Percentiles rank a stretch among this genome's conserved stretches.
These are phyloP conservation scores for Pseudocercospora pini-densiflorae DNA, from an alignment of 2,329 filamentous ascomycete species.

Conservation along the genomic window DNA sequence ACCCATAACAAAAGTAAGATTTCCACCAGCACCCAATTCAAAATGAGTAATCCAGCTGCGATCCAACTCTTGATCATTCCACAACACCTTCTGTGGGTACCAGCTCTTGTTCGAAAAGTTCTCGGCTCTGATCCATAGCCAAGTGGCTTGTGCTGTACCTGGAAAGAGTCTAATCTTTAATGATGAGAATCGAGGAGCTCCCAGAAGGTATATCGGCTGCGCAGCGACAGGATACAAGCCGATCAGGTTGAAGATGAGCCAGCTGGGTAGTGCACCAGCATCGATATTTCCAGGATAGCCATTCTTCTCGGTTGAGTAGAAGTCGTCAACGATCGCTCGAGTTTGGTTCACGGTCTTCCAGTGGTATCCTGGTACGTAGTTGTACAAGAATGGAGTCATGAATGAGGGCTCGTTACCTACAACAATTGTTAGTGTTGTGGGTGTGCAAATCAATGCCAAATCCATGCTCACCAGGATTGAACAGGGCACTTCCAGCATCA, in stretches of 20 bases:
- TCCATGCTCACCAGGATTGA: constrained; percentile 25
- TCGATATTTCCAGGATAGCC: constrained; percentile 54
- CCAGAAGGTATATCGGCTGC: constrained; percentile 53
- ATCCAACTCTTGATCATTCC: constrained; percentile 23
- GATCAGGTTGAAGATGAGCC: constrained; percentile 57
- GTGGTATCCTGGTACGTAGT: constrained; percentile 41
- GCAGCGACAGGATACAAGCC: constrained; percentile 56
- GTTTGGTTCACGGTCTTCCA: constrained; percentile 45
- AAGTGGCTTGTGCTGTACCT: constrained; percentile 19
- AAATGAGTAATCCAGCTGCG: constrained; percentile 28
- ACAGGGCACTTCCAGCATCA: constrained; percentile 30
- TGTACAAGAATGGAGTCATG: constrained; percentile 47
- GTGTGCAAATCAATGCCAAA: background rate
- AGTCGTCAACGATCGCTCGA: constrained; percentile 45
- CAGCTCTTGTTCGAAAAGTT: constrained; percentile 18
- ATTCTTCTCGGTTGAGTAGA: constrained; percentile 45
- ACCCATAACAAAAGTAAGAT: constrained; percentile 27
- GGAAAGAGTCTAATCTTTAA: constrained; percentile 23
- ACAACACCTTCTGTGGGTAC: constrained; percentile 25
- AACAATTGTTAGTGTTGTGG: background rate
- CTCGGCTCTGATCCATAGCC: constrained; percentile 20
- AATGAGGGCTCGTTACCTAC: constrained; percentile 47
- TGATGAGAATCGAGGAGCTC: constrained; percentile 50
- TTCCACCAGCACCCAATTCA: constrained; percentile 25
- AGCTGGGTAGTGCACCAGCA: constrained; percentile 55